These are phyloP conservation scores for Lentinula sp. DNA, from an alignment of 768 basidiomycete species.

Conservation along the genomic window DNA sequence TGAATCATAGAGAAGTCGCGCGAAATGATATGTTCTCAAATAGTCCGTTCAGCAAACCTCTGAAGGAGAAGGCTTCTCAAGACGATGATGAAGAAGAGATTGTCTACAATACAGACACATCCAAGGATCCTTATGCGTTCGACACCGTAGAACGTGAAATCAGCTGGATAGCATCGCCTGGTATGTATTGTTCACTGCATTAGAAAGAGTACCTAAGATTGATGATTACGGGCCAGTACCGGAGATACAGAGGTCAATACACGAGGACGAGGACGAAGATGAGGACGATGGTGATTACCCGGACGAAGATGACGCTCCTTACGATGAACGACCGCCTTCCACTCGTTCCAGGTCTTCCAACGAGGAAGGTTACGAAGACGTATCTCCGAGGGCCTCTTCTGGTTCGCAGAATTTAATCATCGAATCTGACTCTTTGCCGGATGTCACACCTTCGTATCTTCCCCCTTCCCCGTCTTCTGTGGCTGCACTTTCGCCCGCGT, in stretches of 20 bases:
- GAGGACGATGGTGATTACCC: slow-evolving; percentile 36
- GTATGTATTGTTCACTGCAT: slow-evolving; percentile 32
- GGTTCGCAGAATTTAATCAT: slow-evolving; percentile 58
- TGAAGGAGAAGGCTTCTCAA: slow-evolving; percentile 52
- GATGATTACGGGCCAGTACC: slow-evolving; percentile 32
- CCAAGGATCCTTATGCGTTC: slow-evolving; percentile 33
- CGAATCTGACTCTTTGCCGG: slow-evolving; percentile 57
- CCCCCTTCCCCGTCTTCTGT: slow-evolving; percentile 47
- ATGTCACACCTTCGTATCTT: slow-evolving; percentile 34
- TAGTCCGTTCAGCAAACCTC: slow-evolving; percentile 68
- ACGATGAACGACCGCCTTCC: slow-evolving; percentile 47
- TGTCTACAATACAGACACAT: slow-evolving; percentile 29
- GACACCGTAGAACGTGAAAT: slow-evolving; percentile 54
- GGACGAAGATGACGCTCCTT: slow-evolving; percentile 25
- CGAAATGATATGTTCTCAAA: slow-evolving; percentile 56
- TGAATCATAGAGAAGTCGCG: slow-evolving; percentile 38
- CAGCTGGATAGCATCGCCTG: slow-evolving; percentile 74
- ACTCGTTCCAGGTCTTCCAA: slow-evolving; percentile 34
- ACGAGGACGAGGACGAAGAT: slow-evolving; percentile 51
- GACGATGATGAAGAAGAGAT: slow-evolving; percentile 69
- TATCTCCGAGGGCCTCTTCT: slow-evolving; percentile 49
- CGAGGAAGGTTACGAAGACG: slow-evolving; percentile 42
- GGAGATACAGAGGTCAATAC: slow-evolving; percentile 58
- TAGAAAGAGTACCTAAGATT: neutral
- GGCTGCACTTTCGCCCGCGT: slow-evolving; percentile 36